These are phyloP conservation scores for Penstemon eatonii DNA, from an alignment of 257 asterid species.

Conservation along the genomic window DNA sequence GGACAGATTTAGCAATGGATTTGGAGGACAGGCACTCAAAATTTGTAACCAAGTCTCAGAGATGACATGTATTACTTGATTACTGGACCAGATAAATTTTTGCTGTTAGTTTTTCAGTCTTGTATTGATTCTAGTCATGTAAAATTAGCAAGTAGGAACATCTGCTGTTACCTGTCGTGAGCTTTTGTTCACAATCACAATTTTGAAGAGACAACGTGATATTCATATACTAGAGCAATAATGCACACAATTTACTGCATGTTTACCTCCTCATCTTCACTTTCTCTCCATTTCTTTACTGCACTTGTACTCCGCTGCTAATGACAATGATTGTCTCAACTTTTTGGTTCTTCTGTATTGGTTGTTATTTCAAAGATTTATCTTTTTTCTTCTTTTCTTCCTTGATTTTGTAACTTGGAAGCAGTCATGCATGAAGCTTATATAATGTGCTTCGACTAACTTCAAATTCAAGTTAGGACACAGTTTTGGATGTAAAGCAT, in stretches of 20 bases:
- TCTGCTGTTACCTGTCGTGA: neutral
- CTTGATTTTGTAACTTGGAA: slow-evolving; percentile 2
- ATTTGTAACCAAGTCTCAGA: slow-evolving; percentile 25
- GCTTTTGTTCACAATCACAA: slow-evolving; percentile 23
- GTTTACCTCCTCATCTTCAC: neutral
- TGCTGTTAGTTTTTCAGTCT: neutral
- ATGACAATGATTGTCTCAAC: too few relatives aligned
- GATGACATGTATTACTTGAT: slow-evolving; percentile 29
- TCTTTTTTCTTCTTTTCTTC: neutral
- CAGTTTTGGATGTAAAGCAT: neutral
- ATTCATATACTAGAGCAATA: slow-evolving; percentile 8
- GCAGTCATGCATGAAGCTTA: neutral
- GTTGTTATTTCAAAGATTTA: too few relatives aligned
- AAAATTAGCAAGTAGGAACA: slow-evolving; percentile 16
- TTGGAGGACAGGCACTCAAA: slow-evolving; percentile 39
- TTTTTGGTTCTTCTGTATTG: too few relatives aligned
- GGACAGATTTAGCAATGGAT: slow-evolving; percentile 46
- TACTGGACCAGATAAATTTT: neutral
- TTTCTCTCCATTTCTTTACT: neutral
- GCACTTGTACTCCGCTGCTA: too few relatives aligned
- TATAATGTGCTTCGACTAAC: neutral
- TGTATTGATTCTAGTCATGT: slow-evolving; percentile 13
- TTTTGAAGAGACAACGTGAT: slow-evolving; percentile 25
- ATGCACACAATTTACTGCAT: neutral
- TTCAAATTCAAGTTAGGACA: neutral